These are phyloP conservation scores for Ottelia alismoides DNA, from an alignment of 106 monocot species.

Conservation along the genomic window DNA sequence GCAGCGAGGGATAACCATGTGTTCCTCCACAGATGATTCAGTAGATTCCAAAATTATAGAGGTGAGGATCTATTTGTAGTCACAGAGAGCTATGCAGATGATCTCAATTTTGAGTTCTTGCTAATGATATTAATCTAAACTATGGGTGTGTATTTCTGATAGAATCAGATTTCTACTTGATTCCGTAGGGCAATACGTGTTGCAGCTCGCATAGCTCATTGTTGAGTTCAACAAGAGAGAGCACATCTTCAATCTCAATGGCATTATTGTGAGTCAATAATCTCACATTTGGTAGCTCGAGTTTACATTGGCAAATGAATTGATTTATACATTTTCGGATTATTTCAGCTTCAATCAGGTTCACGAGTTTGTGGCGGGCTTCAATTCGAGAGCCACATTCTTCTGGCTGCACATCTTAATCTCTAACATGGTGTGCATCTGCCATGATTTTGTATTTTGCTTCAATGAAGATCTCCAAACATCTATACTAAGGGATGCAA, in stretches of 20 bases:
- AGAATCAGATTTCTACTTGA: too few relatives aligned
- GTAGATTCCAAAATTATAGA: constrained; percentile 28
- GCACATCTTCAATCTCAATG: constrained; percentile 18
- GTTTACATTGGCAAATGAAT: background rate
- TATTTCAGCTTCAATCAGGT: constrained; percentile 15
- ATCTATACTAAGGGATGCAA: too few relatives aligned
- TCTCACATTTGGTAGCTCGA: background rate
- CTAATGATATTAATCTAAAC: too few relatives aligned
- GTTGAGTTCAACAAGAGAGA: background rate
- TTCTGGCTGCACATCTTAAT: constrained; percentile 15
- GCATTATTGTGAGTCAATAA: constrained; percentile 4
- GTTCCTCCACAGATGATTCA: constrained; percentile 27
- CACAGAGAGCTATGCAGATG: constrained; percentile 33
- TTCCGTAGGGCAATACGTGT: constrained; percentile 9
- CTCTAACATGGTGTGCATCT: constrained; percentile 4
- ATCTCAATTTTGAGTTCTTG: too few relatives aligned
- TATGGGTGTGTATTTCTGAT: too few relatives aligned
- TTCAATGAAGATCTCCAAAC: too few relatives aligned
- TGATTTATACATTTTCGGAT: background rate
- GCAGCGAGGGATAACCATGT: constrained; percentile 13
- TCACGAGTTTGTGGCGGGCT: background rate
- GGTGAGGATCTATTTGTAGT: constrained; percentile 14
- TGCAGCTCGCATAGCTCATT: constrained; percentile 14
- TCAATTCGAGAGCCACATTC: background rate
- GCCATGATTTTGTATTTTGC: too few relatives aligned